Percentiles rank a stretch among this genome's conserved stretches.
phyloP scores from a whole-genome alignment of 2,329 filamentous ascomycete species.

The Botrytis squamosa region DNA sequence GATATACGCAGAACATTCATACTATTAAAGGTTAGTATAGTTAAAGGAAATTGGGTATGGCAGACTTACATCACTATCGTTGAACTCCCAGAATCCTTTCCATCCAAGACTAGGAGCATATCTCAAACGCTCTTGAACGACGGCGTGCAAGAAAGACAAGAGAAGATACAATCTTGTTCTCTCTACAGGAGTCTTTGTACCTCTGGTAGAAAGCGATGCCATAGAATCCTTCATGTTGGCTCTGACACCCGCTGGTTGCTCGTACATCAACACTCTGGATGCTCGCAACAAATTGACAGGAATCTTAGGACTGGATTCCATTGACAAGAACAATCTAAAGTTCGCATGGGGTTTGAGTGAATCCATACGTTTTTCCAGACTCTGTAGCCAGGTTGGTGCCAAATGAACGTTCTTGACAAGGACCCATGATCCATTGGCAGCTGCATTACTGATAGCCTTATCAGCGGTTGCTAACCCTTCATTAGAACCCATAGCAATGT shows the following conservation, averaged over 20 bases:
- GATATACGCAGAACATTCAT: constrained; percentile 95
- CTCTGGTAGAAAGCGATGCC: constrained; percentile 73
- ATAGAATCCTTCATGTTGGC: constrained; percentile 99
- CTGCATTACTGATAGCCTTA: constrained; percentile 90
- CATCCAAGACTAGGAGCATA: constrained; percentile 93
- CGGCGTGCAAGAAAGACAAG: constrained; percentile 90
- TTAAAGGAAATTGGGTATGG: constrained; percentile 47
- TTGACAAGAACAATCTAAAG: constrained; percentile 94
- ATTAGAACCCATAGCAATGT: constrained; percentile 98
- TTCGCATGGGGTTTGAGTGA: constrained; percentile 89
- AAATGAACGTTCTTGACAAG: constrained; percentile 98
- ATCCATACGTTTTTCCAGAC: constrained; percentile 93
- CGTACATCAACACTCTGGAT: constrained; percentile 93
- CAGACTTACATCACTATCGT: constrained; percentile 92
- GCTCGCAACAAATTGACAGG: constrained; percentile 93
- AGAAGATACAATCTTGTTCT: constrained; percentile 86
- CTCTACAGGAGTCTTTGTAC: constrained; percentile 82
- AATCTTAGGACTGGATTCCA: constrained; percentile 96
- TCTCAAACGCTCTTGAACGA: constrained; percentile 89
- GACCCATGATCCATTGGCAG: constrained; percentile 91
- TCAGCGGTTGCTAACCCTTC: constrained; percentile 90
- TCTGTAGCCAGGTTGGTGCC: constrained; percentile 93
- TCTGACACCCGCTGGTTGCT: constrained; percentile 92
- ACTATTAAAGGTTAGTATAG: constrained; percentile 62
- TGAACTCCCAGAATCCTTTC: constrained; percentile 99